Evolutionary conservation across 2,329 filamentous ascomycete species (phyloP).

Genomic region (Aspergillus brunneoviolaceus): DNA sequence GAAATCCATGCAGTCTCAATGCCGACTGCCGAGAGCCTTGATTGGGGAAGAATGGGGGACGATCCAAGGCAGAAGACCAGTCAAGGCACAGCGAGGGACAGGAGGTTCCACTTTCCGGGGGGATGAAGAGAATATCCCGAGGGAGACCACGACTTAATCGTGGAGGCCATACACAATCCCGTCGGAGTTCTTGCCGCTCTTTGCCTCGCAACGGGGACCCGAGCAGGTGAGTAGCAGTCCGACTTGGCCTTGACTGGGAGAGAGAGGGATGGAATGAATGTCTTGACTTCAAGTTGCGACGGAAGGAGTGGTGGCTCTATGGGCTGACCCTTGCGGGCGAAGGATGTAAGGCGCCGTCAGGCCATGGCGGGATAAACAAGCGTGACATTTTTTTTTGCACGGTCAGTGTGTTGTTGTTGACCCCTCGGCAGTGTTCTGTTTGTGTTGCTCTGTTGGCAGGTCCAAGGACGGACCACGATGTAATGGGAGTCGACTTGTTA

Average conservation of each 20-base stretch:
- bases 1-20: not conserved
- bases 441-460: not conserved
- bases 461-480: not conserved
- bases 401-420: not conserved
- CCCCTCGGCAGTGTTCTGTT: not conserved
- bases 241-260: not conserved
- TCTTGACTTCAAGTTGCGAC: not conserved
- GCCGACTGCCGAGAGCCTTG: not conserved
- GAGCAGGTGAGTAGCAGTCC: not conserved
- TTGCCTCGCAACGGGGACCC: not conserved
- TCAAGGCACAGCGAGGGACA: not conserved
- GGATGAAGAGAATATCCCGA: not conserved
- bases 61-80: not conserved
- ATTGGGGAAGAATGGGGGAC: not conserved
- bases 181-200: not conserved
- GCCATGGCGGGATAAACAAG: not conserved
- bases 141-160: not conserved
- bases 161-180: not conserved
- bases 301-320: not conserved
- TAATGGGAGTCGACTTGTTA: too few relatives aligned
- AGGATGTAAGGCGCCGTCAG: constrained; percentile 1
- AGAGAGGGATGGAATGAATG: not conserved
- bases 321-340: constrained; percentile 9
- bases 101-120: not conserved
- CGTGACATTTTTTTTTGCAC: not conserved